Evolutionary conservation across 2,329 filamentous ascomycete species (phyloP), one percentile per base, ranked within the genome.

Genomic region (Fusarium sp.): DNA sequence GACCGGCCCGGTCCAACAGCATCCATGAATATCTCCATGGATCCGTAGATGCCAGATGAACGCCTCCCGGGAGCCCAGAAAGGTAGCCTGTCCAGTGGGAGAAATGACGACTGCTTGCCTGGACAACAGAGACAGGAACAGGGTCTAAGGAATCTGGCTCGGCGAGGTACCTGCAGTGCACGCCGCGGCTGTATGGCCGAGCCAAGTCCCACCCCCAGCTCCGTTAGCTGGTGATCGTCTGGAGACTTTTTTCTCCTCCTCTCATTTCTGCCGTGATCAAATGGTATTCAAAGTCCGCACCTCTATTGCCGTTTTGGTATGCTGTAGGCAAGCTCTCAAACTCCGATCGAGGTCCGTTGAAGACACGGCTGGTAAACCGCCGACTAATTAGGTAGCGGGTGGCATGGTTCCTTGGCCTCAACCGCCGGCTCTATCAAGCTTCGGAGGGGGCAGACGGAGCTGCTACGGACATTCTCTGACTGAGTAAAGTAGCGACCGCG

Each of bases 1-100:
- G 61, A 77, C 76, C 76, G 76, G 76, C 66, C 76, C 76, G 76
- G 76, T 78, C 64, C 27, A 70, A 41, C 48, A 68, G 65, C 60
- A 64, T 67, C 39, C 65, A 54, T 66, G 39, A 48, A 58, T 45
- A 64, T 70, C 43, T 66, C 70, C 67, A 71, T 76, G 71, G 67
- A 77, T 73, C 69, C 73, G 71, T 73, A 66, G 69, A 77, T 68
- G 66, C 50, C 62, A 76, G 71, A 75, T 68, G 71, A 72, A 70
- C 67, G 61, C 59, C 66, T 63, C 64, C 70, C 63, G 48, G 25
- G 41, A 64, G 39, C 32, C 27, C 50, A 58, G 27, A 39, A 18
- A 45, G 23, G 20, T 57, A 43, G 45, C 37, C 43, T 58, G 45
- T 20, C 48, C 41, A 66, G 43, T 52, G 35, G 43, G 25, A 57